phyloP scores from a whole-genome alignment of 2,329 filamentous ascomycete genomes.

The Xylaria sp. region DNA sequence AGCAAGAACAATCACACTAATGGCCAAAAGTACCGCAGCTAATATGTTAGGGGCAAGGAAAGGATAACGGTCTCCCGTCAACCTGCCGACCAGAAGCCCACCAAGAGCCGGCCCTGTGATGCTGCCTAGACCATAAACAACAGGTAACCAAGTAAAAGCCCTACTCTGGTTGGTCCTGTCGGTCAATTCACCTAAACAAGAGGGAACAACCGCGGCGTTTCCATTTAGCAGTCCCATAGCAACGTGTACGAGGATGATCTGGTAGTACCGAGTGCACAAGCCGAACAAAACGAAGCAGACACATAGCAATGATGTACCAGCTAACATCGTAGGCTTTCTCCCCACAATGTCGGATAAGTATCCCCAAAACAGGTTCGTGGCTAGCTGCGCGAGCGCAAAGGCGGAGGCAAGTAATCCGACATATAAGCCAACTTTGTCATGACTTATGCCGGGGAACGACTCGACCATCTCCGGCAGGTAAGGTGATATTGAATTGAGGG shows the following conservation, averaged over 20 bases:
- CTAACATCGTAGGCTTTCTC: constrained; percentile 79
- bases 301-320: constrained; percentile 83
- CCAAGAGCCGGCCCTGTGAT: constrained; percentile 94
- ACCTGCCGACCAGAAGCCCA: constrained; percentile 74
- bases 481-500: constrained; percentile 93
- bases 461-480: constrained; percentile 94
- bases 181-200: constrained; percentile 92
- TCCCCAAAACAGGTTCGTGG: constrained; percentile 91
- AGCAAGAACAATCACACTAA: constrained; percentile 76
- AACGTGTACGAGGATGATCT: constrained; percentile 83
- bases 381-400: constrained; percentile 90
- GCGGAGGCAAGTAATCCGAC: constrained; percentile 88
- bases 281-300: constrained; percentile 85
- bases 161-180: constrained; percentile 92
- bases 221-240: constrained; percentile 94
- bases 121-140: constrained; percentile 93
- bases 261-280: constrained; percentile 81
- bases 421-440: constrained; percentile 77
- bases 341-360: constrained; percentile 81
- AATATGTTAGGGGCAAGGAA: constrained; percentile 86
- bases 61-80: constrained; percentile 69
- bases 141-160: constrained; percentile 91
- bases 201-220: constrained; percentile 92
- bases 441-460: constrained; percentile 79
- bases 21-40: constrained; percentile 71